Base-by-base conservation (phyloP, 2,329 filamentous ascomycete genomes). In the Cordyceps militaris region DNA sequence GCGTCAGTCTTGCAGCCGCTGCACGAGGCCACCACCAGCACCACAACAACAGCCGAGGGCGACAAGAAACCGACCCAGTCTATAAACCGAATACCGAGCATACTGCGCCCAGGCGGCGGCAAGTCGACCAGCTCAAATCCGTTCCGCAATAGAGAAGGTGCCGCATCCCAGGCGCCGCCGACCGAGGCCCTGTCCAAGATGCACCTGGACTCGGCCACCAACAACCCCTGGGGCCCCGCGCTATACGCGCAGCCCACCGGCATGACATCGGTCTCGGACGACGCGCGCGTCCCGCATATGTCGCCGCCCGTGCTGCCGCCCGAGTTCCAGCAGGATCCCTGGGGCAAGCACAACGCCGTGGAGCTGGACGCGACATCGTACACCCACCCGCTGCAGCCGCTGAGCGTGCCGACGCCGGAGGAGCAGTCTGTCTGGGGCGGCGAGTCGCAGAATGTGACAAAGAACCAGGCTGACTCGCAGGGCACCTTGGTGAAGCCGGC, bases 61-160 rank as follows among this genome's bases (percentile, higher is more conserved):
- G 42, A 32, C 23, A 14, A 24, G 19, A 7, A 11, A 16, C 28
- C 21, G 2, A 23, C 23, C 23, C 36, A 26, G 7, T 46, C n/a
- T 1, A 34, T 59, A 3, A 46, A 56, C 6, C 36, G 40, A 1
- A 19, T 59, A 40, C 58, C 58, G 16, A 56, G 52, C 38, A 53
- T 59, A 5, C 34, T 59, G 19, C 58, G 58, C 34, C 72, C 74
- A 24, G 71, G 69, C 53, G 65, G 60, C 13, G 65, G 60, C 13
- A 63, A 65, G 9, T 69, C 70, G 38, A 63, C 66, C 26, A 73
- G 78, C 58, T 81, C 79, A 21, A 83, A 83, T 55, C 80, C 80
- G 0, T 83, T 83, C 65, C 63, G 73, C 23, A 79, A 78, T 60
- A 76, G 78, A 57, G 79, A 79, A 61, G 34, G 21, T 61, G 7